Percentiles rank a stretch among this genome's conserved stretches.
Evolutionary conservation across 257 asterid species (phyloP).

Genomic region (Penstemon newberryi): DNA sequence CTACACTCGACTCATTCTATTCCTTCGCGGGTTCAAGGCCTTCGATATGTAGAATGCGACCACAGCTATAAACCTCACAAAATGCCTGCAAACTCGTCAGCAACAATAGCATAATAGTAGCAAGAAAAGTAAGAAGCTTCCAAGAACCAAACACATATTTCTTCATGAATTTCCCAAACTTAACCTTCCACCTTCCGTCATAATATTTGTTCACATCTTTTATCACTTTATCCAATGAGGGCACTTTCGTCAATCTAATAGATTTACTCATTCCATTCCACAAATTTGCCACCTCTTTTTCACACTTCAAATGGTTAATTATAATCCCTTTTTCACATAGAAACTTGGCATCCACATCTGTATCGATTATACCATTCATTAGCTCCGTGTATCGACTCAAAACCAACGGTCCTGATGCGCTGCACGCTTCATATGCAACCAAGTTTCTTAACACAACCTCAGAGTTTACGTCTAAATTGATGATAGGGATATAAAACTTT

Average conservation of each 20-base stretch:
- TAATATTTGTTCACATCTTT: conserved; percentile 61
- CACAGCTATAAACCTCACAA: conserved; percentile 53
- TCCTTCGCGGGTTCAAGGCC: conserved; percentile 24
- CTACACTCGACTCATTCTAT: not conserved
- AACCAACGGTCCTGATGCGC: conserved; percentile 48
- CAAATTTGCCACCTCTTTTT: conserved; percentile 56
- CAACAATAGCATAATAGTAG: conserved; percentile 42
- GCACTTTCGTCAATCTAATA: conserved; percentile 60
- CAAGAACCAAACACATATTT: conserved; percentile 60
- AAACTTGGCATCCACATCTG: conserved; percentile 48
- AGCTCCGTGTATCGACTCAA: conserved; percentile 58
- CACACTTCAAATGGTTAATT: conserved; percentile 64
- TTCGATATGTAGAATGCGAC: conserved; percentile 26
- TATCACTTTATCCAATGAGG: conserved; percentile 58
- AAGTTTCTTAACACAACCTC: conserved; percentile 42
- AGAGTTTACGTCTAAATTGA: conserved; percentile 37
- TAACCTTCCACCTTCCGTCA: conserved; percentile 58
- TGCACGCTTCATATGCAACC: conserved; percentile 61
- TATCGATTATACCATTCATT: conserved; percentile 69
- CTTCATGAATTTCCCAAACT: conserved; percentile 43
- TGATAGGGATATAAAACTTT: conserved; percentile 30
- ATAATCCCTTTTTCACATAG: conserved; percentile 59
- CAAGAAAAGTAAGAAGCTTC: conserved; percentile 53
- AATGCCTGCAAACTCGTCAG: conserved; percentile 58
- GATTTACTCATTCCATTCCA: conserved; percentile 82